Percentiles rank a stretch among this genome's conserved stretches.
These are phyloP conservation scores for Gamsiella multidivaricata DNA, from an alignment of 192 early-diverging fungal species.

Conservation along the genomic window DNA sequence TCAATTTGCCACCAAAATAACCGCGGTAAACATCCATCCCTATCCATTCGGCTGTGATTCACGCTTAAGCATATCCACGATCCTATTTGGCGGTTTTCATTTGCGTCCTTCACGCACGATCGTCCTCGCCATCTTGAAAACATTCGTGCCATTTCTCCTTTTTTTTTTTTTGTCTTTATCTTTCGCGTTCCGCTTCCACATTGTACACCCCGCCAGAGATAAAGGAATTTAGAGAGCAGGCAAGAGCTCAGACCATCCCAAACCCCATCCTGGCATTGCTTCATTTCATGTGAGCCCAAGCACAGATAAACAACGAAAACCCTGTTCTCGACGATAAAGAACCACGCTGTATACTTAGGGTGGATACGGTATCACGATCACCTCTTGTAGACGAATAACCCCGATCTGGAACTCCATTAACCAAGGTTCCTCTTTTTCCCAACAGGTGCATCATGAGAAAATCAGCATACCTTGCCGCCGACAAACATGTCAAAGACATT, in stretches of 20 bases:
- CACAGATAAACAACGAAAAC: conserved; percentile 21
- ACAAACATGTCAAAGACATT: conserved; percentile 70
- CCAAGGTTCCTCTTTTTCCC: background rate
- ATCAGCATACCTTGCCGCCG: conserved; percentile 57
- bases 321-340: background rate
- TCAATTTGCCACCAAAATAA: too few relatives aligned
- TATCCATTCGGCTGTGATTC: too few relatives aligned
- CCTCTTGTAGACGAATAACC: background rate
- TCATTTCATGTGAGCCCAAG: conserved; percentile 24
- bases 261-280: conserved; percentile 12
- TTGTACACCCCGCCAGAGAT: conserved; percentile 19
- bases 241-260: conserved; percentile 46
- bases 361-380: too few relatives aligned
- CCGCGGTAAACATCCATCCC: too few relatives aligned
- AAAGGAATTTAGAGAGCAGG: conserved; percentile 20
- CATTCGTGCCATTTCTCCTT: background rate
- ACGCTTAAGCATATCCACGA: too few relatives aligned
- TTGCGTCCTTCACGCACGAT: too few relatives aligned
- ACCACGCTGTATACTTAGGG: too few relatives aligned
- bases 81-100: too few relatives aligned
- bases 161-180: background rate
- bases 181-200: background rate
- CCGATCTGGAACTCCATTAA: background rate
- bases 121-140: too few relatives aligned
- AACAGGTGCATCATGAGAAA: too few relatives aligned